Evolutionary conservation across 106 monocot genomes (phyloP).

Genomic region (Xerophyta viscosa): DNA sequence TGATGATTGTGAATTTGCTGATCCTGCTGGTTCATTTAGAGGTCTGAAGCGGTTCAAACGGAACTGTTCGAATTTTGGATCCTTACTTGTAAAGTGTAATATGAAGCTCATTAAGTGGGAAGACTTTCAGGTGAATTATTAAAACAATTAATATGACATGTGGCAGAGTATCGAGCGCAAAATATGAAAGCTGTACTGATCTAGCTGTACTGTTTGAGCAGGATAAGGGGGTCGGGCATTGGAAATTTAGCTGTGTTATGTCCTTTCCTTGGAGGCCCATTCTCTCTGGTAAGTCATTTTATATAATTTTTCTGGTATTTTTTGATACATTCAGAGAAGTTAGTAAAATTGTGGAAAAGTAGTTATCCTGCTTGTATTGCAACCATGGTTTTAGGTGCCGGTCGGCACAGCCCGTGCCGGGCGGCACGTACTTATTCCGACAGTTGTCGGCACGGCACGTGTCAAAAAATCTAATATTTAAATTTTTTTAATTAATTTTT

Average conservation of each 20-base stretch:
- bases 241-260: slow-evolving; percentile 93
- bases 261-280: slow-evolving; percentile 97
- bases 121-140: slow-evolving; percentile 52
- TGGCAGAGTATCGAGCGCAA: too few species aligned
- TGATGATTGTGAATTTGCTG: slow-evolving; percentile 96
- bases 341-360: too few species aligned
- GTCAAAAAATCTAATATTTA: too few species aligned
- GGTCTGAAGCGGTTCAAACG: slow-evolving; percentile 73
- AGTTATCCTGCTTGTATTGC: too few species aligned
- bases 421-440: too few species aligned
- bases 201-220: slow-evolving; percentile 15
- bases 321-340: too few species aligned
- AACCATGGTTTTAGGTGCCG: too few species aligned
- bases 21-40: slow-evolving; percentile 93
- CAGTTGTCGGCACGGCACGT: too few species aligned
- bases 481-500: background rate
- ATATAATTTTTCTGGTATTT: too few species aligned
- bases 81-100: slow-evolving; percentile 63
- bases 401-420: too few species aligned
- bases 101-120: slow-evolving; percentile 99
- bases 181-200: too few species aligned
- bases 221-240: slow-evolving; percentile 92
- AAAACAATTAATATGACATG: too few species aligned
- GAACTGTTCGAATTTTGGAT: slow-evolving; percentile 91
- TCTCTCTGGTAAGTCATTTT: slow-evolving; percentile 63